These are phyloP conservation scores for Paracorniculantispora psalliotae DNA, from an alignment of 2,329 filamentous ascomycete genomes.

Conservation along the genomic window DNA sequence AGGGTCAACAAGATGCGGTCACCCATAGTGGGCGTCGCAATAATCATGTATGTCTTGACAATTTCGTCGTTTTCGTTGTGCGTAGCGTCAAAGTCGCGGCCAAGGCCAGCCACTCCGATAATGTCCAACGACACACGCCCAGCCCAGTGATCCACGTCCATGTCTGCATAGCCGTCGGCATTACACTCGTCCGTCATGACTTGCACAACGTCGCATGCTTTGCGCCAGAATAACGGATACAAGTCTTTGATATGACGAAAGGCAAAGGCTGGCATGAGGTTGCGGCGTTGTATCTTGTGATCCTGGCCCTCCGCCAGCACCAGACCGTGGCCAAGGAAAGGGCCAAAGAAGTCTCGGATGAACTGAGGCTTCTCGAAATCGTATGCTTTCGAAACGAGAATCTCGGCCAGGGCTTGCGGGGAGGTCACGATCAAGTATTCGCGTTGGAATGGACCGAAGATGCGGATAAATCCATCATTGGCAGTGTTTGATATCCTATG, in stretches of 20 bases:
- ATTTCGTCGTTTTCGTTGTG: constrained; percentile 34
- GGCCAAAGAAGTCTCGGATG: constrained; percentile 14
- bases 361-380: constrained; percentile 18
- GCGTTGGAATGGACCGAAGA: background rate
- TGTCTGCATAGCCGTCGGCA: background rate
- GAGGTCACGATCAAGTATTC: constrained; percentile 7
- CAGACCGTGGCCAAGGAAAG: constrained; percentile 16
- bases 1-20: background rate
- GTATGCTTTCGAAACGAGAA: constrained; percentile 12
- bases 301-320: constrained; percentile 18
- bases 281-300: constrained; percentile 19
- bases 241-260: constrained; percentile 19
- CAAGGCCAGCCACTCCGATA: constrained; percentile 54
- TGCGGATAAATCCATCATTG: constrained; percentile 2
- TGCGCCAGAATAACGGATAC: constrained; percentile 20
- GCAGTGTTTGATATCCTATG: background rate
- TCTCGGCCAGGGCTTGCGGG: constrained; percentile 4
- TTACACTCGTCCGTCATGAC: background rate
- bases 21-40: background rate
- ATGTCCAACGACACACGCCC: constrained; percentile 55
- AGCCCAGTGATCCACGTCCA: constrained; percentile 33
- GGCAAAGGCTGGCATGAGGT: constrained; percentile 20
- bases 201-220: constrained; percentile 16
- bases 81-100: constrained; percentile 46
- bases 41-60: constrained; percentile 34